These are phyloP conservation scores for Xylaria telfairii DNA, from an alignment of 495 filamentous ascomycete species.

Conservation along the genomic window DNA sequence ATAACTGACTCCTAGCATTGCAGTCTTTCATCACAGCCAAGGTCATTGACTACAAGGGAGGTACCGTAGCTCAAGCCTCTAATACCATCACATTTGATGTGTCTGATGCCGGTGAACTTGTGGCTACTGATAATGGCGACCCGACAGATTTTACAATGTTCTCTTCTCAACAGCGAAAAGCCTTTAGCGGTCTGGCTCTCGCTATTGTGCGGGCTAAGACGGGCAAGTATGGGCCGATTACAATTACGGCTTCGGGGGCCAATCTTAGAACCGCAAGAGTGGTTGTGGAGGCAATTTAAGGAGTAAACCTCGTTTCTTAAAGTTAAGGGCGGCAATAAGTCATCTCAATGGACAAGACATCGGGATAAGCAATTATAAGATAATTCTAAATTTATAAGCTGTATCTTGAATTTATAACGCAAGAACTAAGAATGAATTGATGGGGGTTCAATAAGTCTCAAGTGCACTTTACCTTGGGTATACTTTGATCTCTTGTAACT, in stretches of 20 bases:
- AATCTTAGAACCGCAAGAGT: constrained; percentile 30
- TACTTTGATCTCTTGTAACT: too few relatives aligned
- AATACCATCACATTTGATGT: constrained; percentile 32
- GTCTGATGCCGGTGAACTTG: constrained; percentile 41
- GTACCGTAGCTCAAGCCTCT: neutral
- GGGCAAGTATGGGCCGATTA: constrained; percentile 34
- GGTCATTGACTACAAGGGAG: constrained; percentile 21
- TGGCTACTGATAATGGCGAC: constrained; percentile 51
- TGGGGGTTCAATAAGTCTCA: too few relatives aligned
- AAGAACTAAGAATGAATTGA: too few relatives aligned
- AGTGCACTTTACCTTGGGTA: too few relatives aligned
- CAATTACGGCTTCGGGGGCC: constrained; percentile 37
- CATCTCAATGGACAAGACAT: neutral
- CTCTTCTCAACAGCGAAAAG: constrained; percentile 43
- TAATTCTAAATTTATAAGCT: too few relatives aligned
- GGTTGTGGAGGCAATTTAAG: neutral
- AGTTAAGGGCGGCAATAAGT: neutral
- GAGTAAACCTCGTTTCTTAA: neutral
- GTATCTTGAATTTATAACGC: too few relatives aligned
- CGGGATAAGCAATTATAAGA: neutral
- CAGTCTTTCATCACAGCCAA: constrained; percentile 5
- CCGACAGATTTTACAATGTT: constrained; percentile 45
- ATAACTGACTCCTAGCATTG: too few relatives aligned
- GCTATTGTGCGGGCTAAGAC: constrained; percentile 41
- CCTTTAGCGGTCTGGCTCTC: constrained; percentile 46